These are phyloP conservation scores for Pyrenophora seminiperda DNA, from an alignment of 2,329 filamentous ascomycete species.

Conservation along the genomic window DNA sequence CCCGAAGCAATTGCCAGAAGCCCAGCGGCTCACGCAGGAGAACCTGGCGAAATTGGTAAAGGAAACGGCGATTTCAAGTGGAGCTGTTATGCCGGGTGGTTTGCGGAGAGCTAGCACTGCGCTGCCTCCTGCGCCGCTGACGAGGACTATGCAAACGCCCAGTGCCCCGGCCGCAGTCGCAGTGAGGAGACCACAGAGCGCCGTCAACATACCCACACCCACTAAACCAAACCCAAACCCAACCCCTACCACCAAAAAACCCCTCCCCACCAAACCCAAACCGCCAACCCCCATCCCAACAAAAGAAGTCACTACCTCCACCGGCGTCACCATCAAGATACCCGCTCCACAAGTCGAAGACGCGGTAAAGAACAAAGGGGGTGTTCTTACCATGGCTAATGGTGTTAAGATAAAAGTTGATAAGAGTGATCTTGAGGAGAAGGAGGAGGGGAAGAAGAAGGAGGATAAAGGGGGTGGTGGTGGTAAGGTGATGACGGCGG, in stretches of 20 bases:
- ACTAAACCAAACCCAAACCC: constrained; percentile 20
- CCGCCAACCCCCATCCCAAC: constrained; percentile 32
- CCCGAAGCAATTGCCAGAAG: constrained; percentile 31
- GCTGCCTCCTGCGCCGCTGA: constrained; percentile 28
- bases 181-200: constrained; percentile 34
- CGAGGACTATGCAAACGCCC: constrained; percentile 28
- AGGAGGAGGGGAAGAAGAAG: constrained; percentile 38
- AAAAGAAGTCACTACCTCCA: constrained; percentile 38
- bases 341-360: constrained; percentile 37
- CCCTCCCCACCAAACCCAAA: constrained; percentile 10
- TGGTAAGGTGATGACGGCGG: constrained; percentile 33
- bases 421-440: constrained; percentile 42
- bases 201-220: constrained; percentile 25
- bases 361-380: constrained; percentile 40
- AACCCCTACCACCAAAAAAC: constrained; percentile 14
- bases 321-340: constrained; percentile 44
- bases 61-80: constrained; percentile 46
- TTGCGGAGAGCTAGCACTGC: constrained; percentile 39
- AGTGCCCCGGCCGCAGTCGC: constrained; percentile 11
- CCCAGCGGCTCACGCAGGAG: constrained; percentile 44
- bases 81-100: constrained; percentile 40
- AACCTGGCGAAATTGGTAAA: constrained; percentile 47
- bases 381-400: constrained; percentile 37
- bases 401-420: constrained; percentile 40
- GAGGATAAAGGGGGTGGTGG: constrained; percentile 38